Conservation (phyloP, 345 rosid species). For the Aurinia saxatilis region DNA sequence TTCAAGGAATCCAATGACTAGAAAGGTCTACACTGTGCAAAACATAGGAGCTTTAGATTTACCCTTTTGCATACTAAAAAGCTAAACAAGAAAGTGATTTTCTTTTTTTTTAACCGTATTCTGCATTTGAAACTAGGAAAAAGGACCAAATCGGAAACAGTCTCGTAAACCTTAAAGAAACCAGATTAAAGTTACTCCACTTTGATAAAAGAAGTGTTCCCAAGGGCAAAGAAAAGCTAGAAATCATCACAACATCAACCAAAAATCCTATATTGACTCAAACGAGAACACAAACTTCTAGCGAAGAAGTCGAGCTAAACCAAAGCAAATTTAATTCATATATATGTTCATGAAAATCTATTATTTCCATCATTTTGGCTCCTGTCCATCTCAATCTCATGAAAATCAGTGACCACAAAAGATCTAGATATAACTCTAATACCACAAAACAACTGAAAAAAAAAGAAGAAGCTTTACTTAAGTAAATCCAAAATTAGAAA, state of each 20-base stretch:
- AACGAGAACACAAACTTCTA: neutral
- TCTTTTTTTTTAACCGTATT: neutral
- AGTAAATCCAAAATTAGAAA: neutral
- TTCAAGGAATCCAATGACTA: slow-evolving; percentile 21
- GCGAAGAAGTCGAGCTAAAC: neutral
- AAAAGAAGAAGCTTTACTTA: too few relatives aligned
- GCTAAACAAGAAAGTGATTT: neutral
- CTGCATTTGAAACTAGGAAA: neutral
- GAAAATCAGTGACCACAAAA: neutral
- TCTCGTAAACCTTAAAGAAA: slow-evolving; percentile 13
- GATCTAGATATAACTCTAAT: neutral
- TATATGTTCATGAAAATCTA: neutral
- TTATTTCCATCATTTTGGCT: too few relatives aligned
- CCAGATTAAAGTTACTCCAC: neutral
- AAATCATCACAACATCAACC: neutral
- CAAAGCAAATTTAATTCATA: neutral
- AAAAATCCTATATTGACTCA: neutral
- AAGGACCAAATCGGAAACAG: slow-evolving; percentile 8
- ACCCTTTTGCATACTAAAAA: slow-evolving; percentile 10
- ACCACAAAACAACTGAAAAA: neutral
- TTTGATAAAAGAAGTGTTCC: neutral
- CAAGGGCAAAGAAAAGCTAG: neutral
- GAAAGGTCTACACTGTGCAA: slow-evolving; percentile 1
- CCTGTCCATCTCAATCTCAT: slow-evolving; percentile 3
- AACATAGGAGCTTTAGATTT: slow-evolving; percentile 2